Conservation (phyloP, 768 basidiomycete genomes). For the Solioccasus polychromus region DNA sequence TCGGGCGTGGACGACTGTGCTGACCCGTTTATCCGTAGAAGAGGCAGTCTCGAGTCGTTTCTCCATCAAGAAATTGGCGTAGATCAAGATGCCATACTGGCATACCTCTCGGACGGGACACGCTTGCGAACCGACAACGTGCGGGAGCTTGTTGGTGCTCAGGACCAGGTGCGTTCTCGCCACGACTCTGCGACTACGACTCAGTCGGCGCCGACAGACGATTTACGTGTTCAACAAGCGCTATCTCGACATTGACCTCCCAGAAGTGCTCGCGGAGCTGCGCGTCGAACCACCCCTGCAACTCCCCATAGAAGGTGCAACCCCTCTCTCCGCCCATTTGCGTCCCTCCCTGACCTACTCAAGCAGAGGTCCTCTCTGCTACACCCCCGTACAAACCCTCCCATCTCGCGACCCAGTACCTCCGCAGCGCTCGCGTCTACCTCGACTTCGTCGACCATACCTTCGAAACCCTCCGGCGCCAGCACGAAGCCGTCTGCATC, state of each 20-base stretch:
- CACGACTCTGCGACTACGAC: not conserved
- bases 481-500: conserved; percentile 69
- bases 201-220: conserved; percentile 39
- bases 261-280: conserved; percentile 65
- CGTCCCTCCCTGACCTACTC: not conserved
- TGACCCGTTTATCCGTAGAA: conserved; percentile 36
- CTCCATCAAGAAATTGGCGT: conserved; percentile 70
- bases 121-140: conserved; percentile 69
- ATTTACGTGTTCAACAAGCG: conserved; percentile 85
- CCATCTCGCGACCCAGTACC: conserved; percentile 63
- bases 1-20: conserved; percentile 1
- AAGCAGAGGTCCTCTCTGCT: conserved; percentile 54
- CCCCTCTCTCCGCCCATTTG: too few species aligned
- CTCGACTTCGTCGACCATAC: conserved; percentile 57
- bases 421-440: conserved; percentile 61
- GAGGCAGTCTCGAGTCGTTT: conserved; percentile 67
- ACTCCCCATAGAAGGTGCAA: conserved; percentile 61
- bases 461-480: conserved; percentile 53
- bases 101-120: conserved; percentile 78
- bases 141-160: conserved; percentile 69
- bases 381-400: conserved; percentile 74
- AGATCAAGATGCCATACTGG: conserved; percentile 65
- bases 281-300: conserved; percentile 58
- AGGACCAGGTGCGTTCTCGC: conserved; percentile 59
- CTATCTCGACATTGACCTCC: conserved; percentile 68